Evolutionary conservation across 1,284 basidiomycete species (phyloP).

Genomic region (Papiliotrema terrestris): DNA sequence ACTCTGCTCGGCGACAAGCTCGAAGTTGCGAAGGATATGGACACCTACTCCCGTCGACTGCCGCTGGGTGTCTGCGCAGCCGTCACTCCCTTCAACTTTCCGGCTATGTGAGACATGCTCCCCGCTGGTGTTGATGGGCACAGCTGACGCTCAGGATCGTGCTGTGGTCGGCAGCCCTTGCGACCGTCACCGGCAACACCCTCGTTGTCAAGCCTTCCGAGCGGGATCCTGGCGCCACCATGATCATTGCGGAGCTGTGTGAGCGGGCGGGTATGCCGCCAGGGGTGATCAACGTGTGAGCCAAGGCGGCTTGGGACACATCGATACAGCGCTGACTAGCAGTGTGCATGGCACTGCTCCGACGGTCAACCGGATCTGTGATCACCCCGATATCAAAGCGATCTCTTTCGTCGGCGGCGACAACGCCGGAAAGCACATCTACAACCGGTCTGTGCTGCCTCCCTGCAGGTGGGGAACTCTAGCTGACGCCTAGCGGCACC

Average conservation of each 20-base stretch:
- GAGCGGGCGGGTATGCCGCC: slow-evolving; percentile 64
- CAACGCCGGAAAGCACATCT: slow-evolving; percentile 89
- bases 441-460: slow-evolving; percentile 60
- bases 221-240: slow-evolving; percentile 91
- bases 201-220: slow-evolving; percentile 94
- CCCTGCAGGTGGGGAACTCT: not conserved
- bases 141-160: slow-evolving; percentile 69
- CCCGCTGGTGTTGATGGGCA: slow-evolving; percentile 2
- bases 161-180: slow-evolving; percentile 83
- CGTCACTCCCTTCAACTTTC: slow-evolving; percentile 81
- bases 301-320: not conserved
- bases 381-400: slow-evolving; percentile 84
- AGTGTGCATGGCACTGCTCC: slow-evolving; percentile 80
- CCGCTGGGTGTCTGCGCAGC: slow-evolving; percentile 63
- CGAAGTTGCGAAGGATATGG: slow-evolving; percentile 97
- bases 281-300: slow-evolving; percentile 72
- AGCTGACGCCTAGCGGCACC: slow-evolving; percentile 19
- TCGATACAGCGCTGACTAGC: slow-evolving; percentile 38
- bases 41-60: slow-evolving; percentile 59
- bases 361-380: slow-evolving; percentile 91
- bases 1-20: slow-evolving; percentile 84
- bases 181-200: slow-evolving; percentile 65
- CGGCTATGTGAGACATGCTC: slow-evolving; percentile 62
- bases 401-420: slow-evolving; percentile 98
- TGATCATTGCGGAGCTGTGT: slow-evolving; percentile 95